Conservation (phyloP, 2,329 filamentous ascomycete species). For the Diplodia scrobiculata region DNA sequence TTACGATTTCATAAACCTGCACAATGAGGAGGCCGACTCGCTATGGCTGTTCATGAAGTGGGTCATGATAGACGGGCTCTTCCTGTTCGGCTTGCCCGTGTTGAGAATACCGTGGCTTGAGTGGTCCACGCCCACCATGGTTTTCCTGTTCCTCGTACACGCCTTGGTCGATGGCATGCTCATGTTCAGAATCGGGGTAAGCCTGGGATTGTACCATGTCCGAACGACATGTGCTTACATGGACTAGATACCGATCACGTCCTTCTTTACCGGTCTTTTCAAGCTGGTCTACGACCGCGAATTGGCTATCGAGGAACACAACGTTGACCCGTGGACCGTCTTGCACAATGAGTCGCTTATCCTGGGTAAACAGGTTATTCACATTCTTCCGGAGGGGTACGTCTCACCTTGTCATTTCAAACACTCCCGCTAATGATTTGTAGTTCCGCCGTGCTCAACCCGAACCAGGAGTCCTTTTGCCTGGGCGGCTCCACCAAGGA, state of each 20-base stretch:
- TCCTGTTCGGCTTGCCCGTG: conserved; percentile 82
- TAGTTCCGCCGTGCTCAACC: conserved; percentile 84
- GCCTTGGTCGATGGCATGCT: conserved; percentile 76
- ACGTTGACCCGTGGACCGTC: conserved; percentile 83
- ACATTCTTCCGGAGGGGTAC: conserved; percentile 91
- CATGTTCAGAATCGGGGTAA: conserved; percentile 86
- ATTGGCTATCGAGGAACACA: conserved; percentile 87
- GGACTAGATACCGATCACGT: conserved; percentile 67
- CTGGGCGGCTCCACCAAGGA: conserved; percentile 65
- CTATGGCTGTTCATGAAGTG: conserved; percentile 92
- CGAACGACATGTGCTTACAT: conserved; percentile 25
- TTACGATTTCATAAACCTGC: conserved; percentile 78
- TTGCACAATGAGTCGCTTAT: conserved; percentile 92
- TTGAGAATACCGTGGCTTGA: conserved; percentile 96
- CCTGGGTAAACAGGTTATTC: conserved; percentile 93
- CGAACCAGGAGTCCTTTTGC: conserved; percentile 77
- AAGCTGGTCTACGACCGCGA: conserved; percentile 91
- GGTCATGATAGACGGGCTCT: conserved; percentile 81
- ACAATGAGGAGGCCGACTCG: conserved; percentile 83
- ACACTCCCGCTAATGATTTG: conserved; percentile 29
- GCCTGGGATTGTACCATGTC: conserved; percentile 35
- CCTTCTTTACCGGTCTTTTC: conserved; percentile 70
- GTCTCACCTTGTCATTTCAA: conserved; percentile 33
- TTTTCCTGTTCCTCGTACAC: conserved; percentile 71
- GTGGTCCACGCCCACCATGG: conserved; percentile 74